A percentile compares a stretch with the other conserved stretches of the same genome.
Conservation (phyloP, 2,329 filamentous ascomycete species). For the Coleophoma eucalyptorum region DNA sequence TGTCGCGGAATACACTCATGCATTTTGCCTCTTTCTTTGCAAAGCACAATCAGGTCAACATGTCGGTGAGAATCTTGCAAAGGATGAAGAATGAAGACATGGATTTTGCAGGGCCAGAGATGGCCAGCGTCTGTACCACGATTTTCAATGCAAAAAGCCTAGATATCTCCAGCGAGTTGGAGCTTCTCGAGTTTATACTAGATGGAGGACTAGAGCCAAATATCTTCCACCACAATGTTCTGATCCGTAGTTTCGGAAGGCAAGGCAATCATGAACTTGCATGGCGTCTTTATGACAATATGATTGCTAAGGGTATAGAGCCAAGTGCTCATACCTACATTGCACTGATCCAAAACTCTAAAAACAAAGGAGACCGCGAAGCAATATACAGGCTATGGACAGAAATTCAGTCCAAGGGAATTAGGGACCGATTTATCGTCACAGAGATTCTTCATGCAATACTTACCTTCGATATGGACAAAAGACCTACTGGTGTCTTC, state of each 20-base stretch:
- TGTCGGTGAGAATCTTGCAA: slow-evolving; percentile 41
- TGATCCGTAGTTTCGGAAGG: slow-evolving; percentile 68
- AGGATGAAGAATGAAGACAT: slow-evolving; percentile 30
- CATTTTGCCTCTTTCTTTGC: slow-evolving; percentile 34
- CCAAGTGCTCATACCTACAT: slow-evolving; percentile 66
- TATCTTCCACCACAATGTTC: slow-evolving; percentile 57
- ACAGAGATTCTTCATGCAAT: slow-evolving; percentile 51
- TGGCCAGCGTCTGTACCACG: slow-evolving; percentile 53
- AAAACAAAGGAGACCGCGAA: slow-evolving; percentile 32
- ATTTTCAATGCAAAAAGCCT: slow-evolving; percentile 43
- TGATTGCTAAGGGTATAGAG: slow-evolving; percentile 53
- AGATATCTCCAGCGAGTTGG: slow-evolving; percentile 39
- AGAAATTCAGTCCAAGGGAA: slow-evolving; percentile 42
- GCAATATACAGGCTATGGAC: slow-evolving; percentile 52
- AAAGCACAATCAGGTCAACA: slow-evolving; percentile 32
- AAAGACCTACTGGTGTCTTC: not conserved
- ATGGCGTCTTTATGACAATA: slow-evolving; percentile 60
- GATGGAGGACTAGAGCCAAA: slow-evolving; percentile 61
- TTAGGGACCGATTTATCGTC: slow-evolving; percentile 43
- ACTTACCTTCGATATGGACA: slow-evolving; percentile 31
- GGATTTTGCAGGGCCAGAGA: slow-evolving; percentile 41
- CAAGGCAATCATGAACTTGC: slow-evolving; percentile 60
- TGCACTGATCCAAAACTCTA: slow-evolving; percentile 69
- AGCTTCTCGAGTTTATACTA: slow-evolving; percentile 52
- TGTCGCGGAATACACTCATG: slow-evolving; percentile 18